phyloP scores from a whole-genome alignment of 1,139 yeast genomes.

The Waltiozyma sp. region DNA sequence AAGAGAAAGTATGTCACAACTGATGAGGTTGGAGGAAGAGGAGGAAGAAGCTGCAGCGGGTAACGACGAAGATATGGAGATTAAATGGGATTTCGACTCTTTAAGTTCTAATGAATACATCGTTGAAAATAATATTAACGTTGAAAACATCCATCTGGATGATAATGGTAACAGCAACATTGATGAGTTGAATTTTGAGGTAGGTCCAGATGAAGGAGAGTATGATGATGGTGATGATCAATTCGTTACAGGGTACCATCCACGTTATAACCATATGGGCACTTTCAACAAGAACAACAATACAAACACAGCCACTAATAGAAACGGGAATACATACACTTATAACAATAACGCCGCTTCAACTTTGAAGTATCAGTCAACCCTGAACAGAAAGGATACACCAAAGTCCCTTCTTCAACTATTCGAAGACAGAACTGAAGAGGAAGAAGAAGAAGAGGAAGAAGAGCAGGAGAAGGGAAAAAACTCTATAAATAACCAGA shows the following conservation, averaged over 20 bases:
- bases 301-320: slow-evolving; percentile 9
- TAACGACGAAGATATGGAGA: slow-evolving; percentile 34
- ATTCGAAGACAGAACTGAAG: slow-evolving; percentile 39
- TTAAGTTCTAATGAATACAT: slow-evolving; percentile 63
- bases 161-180: slow-evolving; percentile 17
- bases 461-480: too few relatives aligned
- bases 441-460: slow-evolving; percentile 16
- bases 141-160: slow-evolving; percentile 30
- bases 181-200: slow-evolving; percentile 20
- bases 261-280: background rate
- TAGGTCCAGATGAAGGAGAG: slow-evolving; percentile 16
- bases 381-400: slow-evolving; percentile 32
- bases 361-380: slow-evolving; percentile 18
- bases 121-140: slow-evolving; percentile 49
- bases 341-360: slow-evolving; percentile 17
- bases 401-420: slow-evolving; percentile 66
- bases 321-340: slow-evolving; percentile 3
- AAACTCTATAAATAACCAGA: too few relatives aligned
- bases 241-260: slow-evolving; percentile 17
- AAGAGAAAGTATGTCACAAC: slow-evolving; percentile 29
- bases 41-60: slow-evolving; percentile 2
- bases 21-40: slow-evolving; percentile 22
- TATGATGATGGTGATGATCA: slow-evolving; percentile 24
- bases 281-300: slow-evolving; percentile 11
- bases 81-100: slow-evolving; percentile 86